phyloP scores from a whole-genome alignment of 164 flowering plant genomes.

The Kalanchoe fedtschenkoi region DNA sequence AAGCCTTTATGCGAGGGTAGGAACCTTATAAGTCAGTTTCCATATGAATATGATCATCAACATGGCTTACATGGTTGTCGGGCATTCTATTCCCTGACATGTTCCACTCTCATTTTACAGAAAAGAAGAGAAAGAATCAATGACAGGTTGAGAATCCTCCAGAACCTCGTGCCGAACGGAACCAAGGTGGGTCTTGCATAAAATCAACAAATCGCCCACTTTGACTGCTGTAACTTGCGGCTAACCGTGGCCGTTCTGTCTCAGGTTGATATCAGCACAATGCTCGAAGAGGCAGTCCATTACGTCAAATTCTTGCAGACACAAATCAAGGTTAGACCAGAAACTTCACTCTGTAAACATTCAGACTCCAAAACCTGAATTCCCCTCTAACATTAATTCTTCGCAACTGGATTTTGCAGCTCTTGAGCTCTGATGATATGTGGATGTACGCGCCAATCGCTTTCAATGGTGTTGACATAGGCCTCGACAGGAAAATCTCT shows the following conservation, averaged over 20 bases:
- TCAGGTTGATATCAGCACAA: constrained; percentile 91
- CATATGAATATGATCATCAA: not conserved
- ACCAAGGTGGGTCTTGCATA: constrained; percentile 47
- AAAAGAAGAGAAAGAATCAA: constrained; percentile 84
- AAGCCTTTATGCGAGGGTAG: constrained; percentile 95
- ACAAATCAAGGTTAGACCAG: constrained; percentile 65
- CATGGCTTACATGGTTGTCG: not conserved
- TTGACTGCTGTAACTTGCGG: too few relatives aligned
- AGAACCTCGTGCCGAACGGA: constrained; percentile 87
- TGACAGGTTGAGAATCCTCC: constrained; percentile 66
- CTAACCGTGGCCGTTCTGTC: not conserved
- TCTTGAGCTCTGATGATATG: constrained; percentile 80
- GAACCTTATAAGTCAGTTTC: not conserved
- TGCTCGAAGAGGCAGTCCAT: constrained; percentile 94
- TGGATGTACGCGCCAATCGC: constrained; percentile 98
- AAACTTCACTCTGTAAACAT: not conserved
- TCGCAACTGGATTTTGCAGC: constrained; percentile 28
- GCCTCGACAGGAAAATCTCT: constrained; percentile 15
- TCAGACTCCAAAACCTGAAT: not conserved
- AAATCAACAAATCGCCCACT: not conserved
- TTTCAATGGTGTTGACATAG: constrained; percentile 78
- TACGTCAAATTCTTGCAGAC: constrained; percentile 93
- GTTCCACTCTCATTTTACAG: constrained; percentile 31
- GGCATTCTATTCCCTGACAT: not conserved
- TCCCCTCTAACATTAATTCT: not conserved